phyloP scores from a whole-genome alignment of 495 filamentous ascomycete species.

The Aspergillus heteromorphus region DNA sequence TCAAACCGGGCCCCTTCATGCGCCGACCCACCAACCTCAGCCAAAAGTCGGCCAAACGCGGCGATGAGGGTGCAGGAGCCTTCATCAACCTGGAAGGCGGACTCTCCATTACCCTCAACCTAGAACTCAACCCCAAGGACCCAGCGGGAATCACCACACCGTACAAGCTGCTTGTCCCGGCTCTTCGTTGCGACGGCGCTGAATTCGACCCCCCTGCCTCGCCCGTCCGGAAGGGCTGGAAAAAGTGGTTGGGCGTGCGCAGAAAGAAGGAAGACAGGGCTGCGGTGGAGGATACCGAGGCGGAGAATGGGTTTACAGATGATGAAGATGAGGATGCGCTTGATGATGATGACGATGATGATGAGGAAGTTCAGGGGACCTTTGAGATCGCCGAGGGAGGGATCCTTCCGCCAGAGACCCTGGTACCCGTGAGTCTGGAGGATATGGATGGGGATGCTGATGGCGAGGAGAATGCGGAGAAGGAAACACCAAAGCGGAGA shows the following conservation, averaged over 20 bases:
- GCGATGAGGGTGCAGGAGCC: slow-evolving; percentile 36
- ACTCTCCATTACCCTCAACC: slow-evolving; percentile 76
- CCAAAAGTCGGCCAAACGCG: slow-evolving; percentile 47
- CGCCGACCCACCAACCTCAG: slow-evolving; percentile 67
- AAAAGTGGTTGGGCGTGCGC: slow-evolving; percentile 32
- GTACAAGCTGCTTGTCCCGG: slow-evolving; percentile 81
- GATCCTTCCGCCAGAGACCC: not conserved
- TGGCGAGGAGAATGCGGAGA: slow-evolving; percentile 12
- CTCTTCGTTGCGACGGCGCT: slow-evolving; percentile 50
- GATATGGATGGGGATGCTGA: slow-evolving; percentile 22
- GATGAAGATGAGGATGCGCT: slow-evolving; percentile 18
- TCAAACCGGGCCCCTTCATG: slow-evolving; percentile 53
- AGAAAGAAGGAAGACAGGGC: slow-evolving; percentile 14
- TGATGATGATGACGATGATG: not conserved
- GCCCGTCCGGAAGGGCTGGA: slow-evolving; percentile 39
- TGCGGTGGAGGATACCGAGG: slow-evolving; percentile 17
- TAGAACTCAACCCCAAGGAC: slow-evolving; percentile 79
- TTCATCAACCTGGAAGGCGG: slow-evolving; percentile 67
- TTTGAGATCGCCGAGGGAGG: not conserved
- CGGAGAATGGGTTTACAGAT: slow-evolving; percentile 18
- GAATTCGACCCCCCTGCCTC: slow-evolving; percentile 38
- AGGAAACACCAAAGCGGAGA: slow-evolving; percentile 22
- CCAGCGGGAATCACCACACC: slow-evolving; percentile 84
- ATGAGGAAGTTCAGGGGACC: not conserved
- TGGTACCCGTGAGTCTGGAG: not conserved